Conservation (phyloP, 164 flowering plant species). For the Protea cynaroides region DNA sequence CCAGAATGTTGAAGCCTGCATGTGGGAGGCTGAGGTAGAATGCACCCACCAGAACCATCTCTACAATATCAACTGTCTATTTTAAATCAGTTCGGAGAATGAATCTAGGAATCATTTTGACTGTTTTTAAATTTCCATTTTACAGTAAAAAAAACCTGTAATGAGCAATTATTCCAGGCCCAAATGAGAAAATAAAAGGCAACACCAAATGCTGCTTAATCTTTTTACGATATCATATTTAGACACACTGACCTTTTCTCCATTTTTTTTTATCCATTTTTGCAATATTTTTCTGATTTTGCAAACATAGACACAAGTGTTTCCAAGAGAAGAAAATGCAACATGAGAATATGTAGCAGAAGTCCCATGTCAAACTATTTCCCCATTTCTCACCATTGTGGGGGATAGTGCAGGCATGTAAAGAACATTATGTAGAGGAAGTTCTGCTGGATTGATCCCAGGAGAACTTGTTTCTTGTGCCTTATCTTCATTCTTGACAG, state of each 20-base stretch:
- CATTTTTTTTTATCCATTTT: constrained; percentile 42
- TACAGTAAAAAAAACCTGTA: too few relatives aligned
- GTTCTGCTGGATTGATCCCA: constrained; percentile 27
- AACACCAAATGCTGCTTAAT: too few relatives aligned
- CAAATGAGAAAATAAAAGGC: too few relatives aligned
- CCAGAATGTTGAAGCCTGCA: too few relatives aligned
- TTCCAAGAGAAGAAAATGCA: not conserved
- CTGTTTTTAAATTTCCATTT: too few relatives aligned
- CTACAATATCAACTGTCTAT: too few relatives aligned
- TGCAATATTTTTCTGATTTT: constrained; percentile 86
- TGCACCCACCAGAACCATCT: too few relatives aligned
- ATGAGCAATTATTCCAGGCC: too few relatives aligned
- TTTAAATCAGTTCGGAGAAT: too few relatives aligned
- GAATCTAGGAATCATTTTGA: too few relatives aligned
- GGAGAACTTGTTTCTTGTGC: not conserved
- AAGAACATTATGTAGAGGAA: constrained; percentile 50
- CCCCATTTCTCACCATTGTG: constrained; percentile 61
- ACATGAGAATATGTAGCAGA: not conserved
- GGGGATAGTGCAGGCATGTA: constrained; percentile 94
- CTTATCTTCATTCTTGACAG: not conserved
- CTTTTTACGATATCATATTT: not conserved
- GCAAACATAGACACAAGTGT: constrained; percentile 18
- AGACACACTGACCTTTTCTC: not conserved
- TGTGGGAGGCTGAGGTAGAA: too few relatives aligned
- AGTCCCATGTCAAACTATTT: not conserved